These are phyloP conservation scores for Globisporangium lucens DNA, from an alignment of 352 stramenopile species.

Conservation along the genomic window DNA sequence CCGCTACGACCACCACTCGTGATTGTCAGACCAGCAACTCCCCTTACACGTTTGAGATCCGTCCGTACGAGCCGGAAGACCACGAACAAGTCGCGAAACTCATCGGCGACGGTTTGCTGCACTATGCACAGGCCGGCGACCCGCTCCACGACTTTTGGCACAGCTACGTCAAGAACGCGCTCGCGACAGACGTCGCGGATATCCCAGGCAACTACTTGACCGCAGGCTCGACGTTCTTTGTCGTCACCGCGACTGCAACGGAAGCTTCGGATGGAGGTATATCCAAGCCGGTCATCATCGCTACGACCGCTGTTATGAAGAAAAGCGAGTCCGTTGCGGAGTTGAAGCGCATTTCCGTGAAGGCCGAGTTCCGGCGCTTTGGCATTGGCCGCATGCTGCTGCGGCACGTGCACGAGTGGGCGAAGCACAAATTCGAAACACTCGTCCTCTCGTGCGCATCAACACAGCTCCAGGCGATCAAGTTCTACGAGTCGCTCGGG, in stretches of 20 bases:
- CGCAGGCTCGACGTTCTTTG: constrained; percentile 2
- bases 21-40: neutral
- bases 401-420: constrained; percentile 19
- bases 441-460: constrained; percentile 16
- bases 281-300: neutral
- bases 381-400: constrained; percentile 18
- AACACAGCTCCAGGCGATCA: constrained; percentile 1
- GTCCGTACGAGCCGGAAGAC: constrained; percentile 11
- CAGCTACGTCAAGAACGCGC: constrained; percentile 1
- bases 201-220: constrained; percentile 6
- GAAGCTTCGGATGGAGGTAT: neutral
- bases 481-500: constrained; percentile 22
- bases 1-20: neutral
- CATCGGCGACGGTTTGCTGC: constrained; percentile 6
- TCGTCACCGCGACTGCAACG: neutral
- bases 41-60: constrained; percentile 11
- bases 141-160: constrained; percentile 2
- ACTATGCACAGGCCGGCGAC: neutral
- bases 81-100: neutral
- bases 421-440: neutral
- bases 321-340: neutral
- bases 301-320: neutral
- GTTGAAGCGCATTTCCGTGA: constrained; percentile 11
- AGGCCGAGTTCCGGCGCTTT: constrained; percentile 11
- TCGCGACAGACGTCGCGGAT: constrained; percentile 13